Evolutionary conservation across 345 rosid genomes (phyloP).

Genomic region (Camelina sativa): DNA sequence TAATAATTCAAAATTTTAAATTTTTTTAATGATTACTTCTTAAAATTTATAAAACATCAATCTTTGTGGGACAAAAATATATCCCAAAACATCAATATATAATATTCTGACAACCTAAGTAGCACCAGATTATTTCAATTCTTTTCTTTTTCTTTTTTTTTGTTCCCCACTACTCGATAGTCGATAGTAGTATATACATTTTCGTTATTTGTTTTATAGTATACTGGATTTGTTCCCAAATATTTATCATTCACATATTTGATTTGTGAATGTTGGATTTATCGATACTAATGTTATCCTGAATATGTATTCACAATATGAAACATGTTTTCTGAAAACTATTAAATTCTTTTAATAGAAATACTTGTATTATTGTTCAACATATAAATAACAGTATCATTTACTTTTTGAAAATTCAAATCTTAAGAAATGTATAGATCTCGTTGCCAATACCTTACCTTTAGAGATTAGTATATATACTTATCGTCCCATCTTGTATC

Average conservation of each 20-base stretch:
- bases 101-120: not conserved
- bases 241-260: not conserved
- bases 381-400: not conserved
- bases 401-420: too few relatives aligned
- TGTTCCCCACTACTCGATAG: not conserved
- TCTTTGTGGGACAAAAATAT: too few relatives aligned
- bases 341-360: not conserved
- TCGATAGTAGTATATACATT: slow-evolving; percentile 1
- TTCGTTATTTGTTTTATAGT: slow-evolving; percentile 26
- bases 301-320: slow-evolving; percentile 1
- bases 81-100: too few relatives aligned
- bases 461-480: slow-evolving; percentile 45
- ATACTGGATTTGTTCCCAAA: slow-evolving; percentile 1
- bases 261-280: slow-evolving; percentile 20
- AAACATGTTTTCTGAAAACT: not conserved
- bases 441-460: slow-evolving; percentile 28
- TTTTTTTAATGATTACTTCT: too few relatives aligned
- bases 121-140: slow-evolving; percentile 12
- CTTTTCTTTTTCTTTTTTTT: not conserved
- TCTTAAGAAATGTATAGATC: slow-evolving; percentile 5
- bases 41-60: too few relatives aligned
- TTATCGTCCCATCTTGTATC: slow-evolving; percentile 34
- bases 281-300: not conserved
- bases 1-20: too few relatives aligned
- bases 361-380: not conserved